Percentiles rank a stretch among this genome's conserved stretches.
phyloP scores from a whole-genome alignment of 176 grass and related monocot species.

The Alloteropsis semialata region DNA sequence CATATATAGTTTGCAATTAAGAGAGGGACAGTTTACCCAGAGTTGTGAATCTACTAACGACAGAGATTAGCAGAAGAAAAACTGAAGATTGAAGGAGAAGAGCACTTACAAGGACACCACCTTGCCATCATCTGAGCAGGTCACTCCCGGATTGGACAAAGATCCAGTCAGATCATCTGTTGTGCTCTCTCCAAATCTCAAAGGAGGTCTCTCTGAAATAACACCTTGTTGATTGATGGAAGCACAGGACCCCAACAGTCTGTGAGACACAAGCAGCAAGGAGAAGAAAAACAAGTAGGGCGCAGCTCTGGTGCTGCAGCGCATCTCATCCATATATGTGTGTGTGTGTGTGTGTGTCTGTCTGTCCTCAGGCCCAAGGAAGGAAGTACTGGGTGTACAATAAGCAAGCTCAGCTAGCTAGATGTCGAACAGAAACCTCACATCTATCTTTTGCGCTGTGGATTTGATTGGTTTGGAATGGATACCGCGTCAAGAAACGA shows the following conservation, averaged over 20 bases:
- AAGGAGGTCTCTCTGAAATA: neutral
- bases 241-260: neutral
- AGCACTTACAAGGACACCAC: neutral
- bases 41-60: neutral
- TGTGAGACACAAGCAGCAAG: neutral
- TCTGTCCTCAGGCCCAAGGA: neutral
- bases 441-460: conserved; percentile 2
- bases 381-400: neutral
- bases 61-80: neutral
- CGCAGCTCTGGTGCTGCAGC: neutral
- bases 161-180: too few species aligned
- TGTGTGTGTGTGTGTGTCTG: too few species aligned
- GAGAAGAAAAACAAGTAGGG: neutral
- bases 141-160: neutral
- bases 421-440: neutral
- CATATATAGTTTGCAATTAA: neutral
- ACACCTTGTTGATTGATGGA: neutral
- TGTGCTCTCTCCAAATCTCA: neutral
- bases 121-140: neutral
- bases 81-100: neutral
- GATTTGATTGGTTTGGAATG: neutral
- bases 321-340: neutral
- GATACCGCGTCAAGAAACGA: conserved; percentile 26
- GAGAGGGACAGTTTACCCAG: neutral
- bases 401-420: neutral